A percentile compares a stretch with the other conserved stretches of the same genome.
phyloP scores from a whole-genome alignment of 2,329 filamentous ascomycete genomes.

The Xylaria multiplex region DNA sequence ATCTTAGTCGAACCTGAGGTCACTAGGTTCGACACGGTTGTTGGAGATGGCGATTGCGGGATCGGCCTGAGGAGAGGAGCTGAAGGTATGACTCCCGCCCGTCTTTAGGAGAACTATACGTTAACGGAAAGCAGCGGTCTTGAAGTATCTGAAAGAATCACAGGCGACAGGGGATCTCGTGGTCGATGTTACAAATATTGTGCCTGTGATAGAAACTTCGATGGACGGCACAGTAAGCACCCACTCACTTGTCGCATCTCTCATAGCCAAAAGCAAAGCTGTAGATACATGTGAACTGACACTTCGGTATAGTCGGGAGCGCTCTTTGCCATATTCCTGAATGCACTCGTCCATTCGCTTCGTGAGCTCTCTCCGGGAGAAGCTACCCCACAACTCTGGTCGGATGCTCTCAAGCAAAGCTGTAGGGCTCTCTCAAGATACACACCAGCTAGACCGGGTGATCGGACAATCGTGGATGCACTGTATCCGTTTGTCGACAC shows the following conservation, averaged over 20 bases:
- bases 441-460: constrained; percentile 88
- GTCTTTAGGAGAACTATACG: not conserved
- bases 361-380: constrained; percentile 55
- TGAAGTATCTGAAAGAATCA: constrained; percentile 59
- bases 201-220: constrained; percentile 63
- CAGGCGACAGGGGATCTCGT: constrained; percentile 63
- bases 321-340: constrained; percentile 84
- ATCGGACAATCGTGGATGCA: constrained; percentile 90
- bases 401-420: constrained; percentile 75
- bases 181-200: constrained; percentile 62
- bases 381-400: constrained; percentile 58
- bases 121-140: constrained; percentile 55
- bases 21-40: constrained; percentile 80
- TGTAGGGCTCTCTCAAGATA: constrained; percentile 79
- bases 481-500: constrained; percentile 86
- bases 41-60: constrained; percentile 91
- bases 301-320: constrained; percentile 58
- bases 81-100: constrained; percentile 63
- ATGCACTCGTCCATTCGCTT: constrained; percentile 77
- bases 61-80: constrained; percentile 87
- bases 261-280: not conserved
- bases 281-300: constrained; percentile 11
- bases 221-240: constrained; percentile 73
- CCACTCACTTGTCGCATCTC: constrained; percentile 20
- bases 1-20: constrained; percentile 76